Percentiles rank a stretch among this genome's conserved stretches.
These are phyloP conservation scores for Kodamaea sp. DNA, from an alignment of 1,139 yeast genomes.

Conservation along the genomic window DNA sequence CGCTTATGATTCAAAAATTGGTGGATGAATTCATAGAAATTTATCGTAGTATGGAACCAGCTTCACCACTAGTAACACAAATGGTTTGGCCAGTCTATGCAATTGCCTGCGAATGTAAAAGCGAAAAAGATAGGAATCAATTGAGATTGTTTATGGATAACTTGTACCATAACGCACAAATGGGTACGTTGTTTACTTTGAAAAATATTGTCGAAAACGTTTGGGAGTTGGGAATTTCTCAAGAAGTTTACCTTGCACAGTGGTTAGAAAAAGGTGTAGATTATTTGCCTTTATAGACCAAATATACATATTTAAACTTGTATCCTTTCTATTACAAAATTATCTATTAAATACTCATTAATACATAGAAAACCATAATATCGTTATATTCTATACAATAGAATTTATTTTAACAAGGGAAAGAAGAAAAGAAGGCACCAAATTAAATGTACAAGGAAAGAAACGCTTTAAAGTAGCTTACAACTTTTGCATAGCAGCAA, in stretches of 20 bases:
- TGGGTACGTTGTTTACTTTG: constrained; percentile 47
- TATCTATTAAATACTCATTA: constrained; percentile 60
- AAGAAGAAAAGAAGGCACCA: constrained; percentile 9
- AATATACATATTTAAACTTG: constrained; percentile 12
- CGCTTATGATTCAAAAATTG: constrained; percentile 23
- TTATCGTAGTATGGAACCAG: constrained; percentile 40
- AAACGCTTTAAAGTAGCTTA: constrained; percentile 33
- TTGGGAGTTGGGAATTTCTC: constrained; percentile 36
- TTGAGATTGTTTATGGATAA: constrained; percentile 33
- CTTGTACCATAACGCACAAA: constrained; percentile 44
- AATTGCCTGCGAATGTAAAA: constrained; percentile 40
- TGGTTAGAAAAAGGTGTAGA: constrained; percentile 50
- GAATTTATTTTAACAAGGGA: constrained; percentile 10
- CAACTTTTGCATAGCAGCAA: constrained; percentile 97
- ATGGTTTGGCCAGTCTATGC: constrained; percentile 60
- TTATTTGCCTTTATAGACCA: constrained; percentile 39
- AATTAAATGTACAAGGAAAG: constrained; percentile 15
- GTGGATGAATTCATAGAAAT: constrained; percentile 44
- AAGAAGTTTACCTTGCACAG: constrained; percentile 40
- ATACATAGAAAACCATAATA: constrained; percentile 10
- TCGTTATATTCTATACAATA: constrained; percentile 16
- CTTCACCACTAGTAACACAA: constrained; percentile 48
- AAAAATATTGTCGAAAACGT: constrained; percentile 36
- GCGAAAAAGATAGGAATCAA: constrained; percentile 24
- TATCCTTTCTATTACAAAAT: no score